phyloP scores from a whole-genome alignment of 139 green algal species.

The Coelastrella sp. region DNA sequence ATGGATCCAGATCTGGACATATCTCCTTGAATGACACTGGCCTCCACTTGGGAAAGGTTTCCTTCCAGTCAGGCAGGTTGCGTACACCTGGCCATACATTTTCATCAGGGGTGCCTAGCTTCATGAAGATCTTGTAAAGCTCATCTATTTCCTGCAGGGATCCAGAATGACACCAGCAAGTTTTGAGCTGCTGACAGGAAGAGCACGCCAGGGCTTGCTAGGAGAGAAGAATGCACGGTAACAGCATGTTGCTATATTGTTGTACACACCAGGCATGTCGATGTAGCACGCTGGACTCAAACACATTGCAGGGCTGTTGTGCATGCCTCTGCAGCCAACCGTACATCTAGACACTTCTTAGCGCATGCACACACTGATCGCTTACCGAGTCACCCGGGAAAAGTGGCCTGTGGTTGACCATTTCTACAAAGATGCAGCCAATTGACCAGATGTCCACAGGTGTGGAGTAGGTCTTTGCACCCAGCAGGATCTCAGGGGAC shows the following conservation, averaged over 20 bases:
- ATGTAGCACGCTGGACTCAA: neutral
- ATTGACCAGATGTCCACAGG: conserved; percentile 98
- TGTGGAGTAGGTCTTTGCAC: conserved; percentile 93
- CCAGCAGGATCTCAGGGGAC: conserved; percentile 97
- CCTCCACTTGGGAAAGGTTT: conserved; percentile 79
- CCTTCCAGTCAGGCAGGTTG: conserved; percentile 84
- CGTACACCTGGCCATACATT: conserved; percentile 69
- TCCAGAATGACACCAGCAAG: no score
- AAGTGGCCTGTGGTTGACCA: conserved; percentile 84
- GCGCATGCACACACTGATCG: neutral
- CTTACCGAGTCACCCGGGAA: conserved; percentile 83
- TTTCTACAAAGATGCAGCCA: conserved; percentile 98
- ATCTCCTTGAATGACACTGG: conserved; percentile 57
- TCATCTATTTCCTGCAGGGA: conserved; percentile 85
- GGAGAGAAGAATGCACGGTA: no score
- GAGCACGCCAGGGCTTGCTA: no score
- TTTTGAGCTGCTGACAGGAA: no score
- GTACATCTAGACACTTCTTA: neutral
- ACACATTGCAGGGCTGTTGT: neutral
- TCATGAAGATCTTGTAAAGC: conserved; percentile 91
- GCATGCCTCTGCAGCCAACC: neutral
- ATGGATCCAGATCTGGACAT: conserved; percentile 72
- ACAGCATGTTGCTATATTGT: no score
- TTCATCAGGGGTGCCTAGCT: conserved; percentile 91
- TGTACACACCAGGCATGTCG: neutral